These are phyloP conservation scores for Phoenix roebelenii DNA, from an alignment of 176 grass and related monocot species.

Conservation along the genomic window DNA sequence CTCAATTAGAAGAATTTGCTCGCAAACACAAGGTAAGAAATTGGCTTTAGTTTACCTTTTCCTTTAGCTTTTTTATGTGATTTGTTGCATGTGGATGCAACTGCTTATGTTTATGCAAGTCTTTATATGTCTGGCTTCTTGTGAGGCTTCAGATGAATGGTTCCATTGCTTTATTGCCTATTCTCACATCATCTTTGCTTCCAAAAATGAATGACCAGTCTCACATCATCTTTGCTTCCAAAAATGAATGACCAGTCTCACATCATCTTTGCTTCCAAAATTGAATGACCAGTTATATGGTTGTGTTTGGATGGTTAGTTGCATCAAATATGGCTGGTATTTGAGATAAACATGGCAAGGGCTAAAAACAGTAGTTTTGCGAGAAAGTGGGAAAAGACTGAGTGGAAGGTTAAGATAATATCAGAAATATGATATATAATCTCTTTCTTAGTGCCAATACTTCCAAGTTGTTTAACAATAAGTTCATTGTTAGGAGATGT, in stretches of 20 bases:
- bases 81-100: not conserved
- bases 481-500: no score
- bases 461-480: no score
- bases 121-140: no score
- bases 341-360: no score
- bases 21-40: slow-evolving; percentile 75
- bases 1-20: slow-evolving; percentile 88
- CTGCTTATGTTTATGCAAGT: not conserved
- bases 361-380: no score
- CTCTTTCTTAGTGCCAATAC: not conserved
- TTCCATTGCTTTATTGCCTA: not conserved
- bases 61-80: not conserved
- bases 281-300: not conserved
- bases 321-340: no score
- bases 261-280: no score
- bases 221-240: not conserved
- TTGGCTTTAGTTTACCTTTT: not conserved
- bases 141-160: not conserved
- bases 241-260: not conserved
- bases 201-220: no score
- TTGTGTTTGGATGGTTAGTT: not conserved
- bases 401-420: not conserved
- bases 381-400: no score
- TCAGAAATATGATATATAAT: not conserved
- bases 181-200: not conserved